Conservation (phyloP, 768 basidiomycete genomes). For the Trametes sanguinea region DNA sequence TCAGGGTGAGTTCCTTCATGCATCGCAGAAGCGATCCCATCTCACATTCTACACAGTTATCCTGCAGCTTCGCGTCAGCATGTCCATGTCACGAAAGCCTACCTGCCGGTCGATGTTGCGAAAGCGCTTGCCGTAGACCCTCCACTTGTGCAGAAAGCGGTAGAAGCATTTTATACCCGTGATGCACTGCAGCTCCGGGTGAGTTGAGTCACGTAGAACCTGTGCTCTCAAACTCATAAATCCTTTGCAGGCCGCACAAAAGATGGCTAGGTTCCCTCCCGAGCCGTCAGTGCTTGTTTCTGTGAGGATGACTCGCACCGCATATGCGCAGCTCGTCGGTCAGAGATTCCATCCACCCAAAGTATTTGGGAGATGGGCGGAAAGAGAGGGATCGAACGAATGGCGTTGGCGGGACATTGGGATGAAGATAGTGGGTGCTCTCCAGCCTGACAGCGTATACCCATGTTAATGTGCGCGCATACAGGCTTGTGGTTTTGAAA, state of each 20-base stretch:
- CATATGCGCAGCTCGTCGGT: conserved; percentile 90
- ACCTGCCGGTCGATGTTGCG: conserved; percentile 79
- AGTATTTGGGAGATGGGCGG: conserved; percentile 76
- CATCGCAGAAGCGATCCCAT: not conserved
- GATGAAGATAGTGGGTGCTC: conserved; percentile 79
- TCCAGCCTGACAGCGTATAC: not conserved
- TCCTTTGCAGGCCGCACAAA: conserved; percentile 71
- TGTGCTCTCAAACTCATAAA: not conserved
- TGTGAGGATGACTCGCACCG: conserved; percentile 82
- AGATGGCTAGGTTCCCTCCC: conserved; percentile 90
- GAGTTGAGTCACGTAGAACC: conserved; percentile 30
- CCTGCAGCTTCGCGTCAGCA: conserved; percentile 66
- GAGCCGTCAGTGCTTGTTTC: conserved; percentile 57
- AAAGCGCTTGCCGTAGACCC: conserved; percentile 66
- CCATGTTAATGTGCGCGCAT: not conserved
- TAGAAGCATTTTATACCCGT: conserved; percentile 93
- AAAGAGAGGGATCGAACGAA: conserved; percentile 61
- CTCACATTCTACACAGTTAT: conserved; percentile 50
- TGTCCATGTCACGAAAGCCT: conserved; percentile 75
- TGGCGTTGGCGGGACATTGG: conserved; percentile 84
- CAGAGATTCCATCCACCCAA: conserved; percentile 94
- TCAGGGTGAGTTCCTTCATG: conserved; percentile 44
- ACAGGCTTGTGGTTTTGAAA: conserved; percentile 95
- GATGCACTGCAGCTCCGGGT: conserved; percentile 90
- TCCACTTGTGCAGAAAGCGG: conserved; percentile 78